A percentile compares a stretch with the other conserved stretches of the same genome.
Evolutionary conservation across 2,329 filamentous ascomycete genomes (phyloP).

Genomic region (Diplodia mutila): DNA sequence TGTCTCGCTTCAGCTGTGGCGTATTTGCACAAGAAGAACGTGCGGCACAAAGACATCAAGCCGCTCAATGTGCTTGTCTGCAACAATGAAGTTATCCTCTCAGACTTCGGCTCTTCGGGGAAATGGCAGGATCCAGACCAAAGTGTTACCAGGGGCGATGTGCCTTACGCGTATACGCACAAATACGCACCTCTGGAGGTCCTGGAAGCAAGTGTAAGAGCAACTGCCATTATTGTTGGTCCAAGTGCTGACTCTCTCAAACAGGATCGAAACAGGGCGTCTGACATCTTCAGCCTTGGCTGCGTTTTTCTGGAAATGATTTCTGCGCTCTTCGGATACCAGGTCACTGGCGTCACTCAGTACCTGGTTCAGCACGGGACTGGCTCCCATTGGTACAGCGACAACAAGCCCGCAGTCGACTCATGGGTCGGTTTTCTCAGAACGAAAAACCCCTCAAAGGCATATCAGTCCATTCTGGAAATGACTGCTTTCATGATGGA

Average conservation of each 20-base stretch:
- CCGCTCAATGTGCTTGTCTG: constrained; percentile 37
- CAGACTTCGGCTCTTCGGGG: constrained; percentile 37
- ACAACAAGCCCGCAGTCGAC: neutral
- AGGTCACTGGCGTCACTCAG: too few species aligned
- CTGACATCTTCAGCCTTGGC: neutral
- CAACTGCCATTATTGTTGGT: too few species aligned
- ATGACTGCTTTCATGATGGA: neutral
- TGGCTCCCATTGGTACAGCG: neutral
- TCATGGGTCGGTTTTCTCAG: neutral
- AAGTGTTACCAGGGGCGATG: constrained; percentile 25
- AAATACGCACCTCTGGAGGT: neutral
- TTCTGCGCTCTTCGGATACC: neutral
- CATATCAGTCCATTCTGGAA: neutral
- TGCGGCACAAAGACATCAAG: constrained; percentile 41
- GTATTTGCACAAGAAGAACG: constrained; percentile 34
- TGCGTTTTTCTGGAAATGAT: neutral
- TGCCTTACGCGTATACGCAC: neutral
- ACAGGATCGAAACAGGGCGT: neutral
- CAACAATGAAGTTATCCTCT: constrained; percentile 30
- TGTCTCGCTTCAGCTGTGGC: constrained; percentile 34
- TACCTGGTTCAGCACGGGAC: too few species aligned
- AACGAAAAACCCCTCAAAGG: neutral
- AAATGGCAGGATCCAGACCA: constrained; percentile 27
- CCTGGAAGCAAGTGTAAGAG: neutral
- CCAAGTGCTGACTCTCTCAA: neutral